These are phyloP conservation scores for Suhomyces faveliae DNA, from an alignment of 805 yeast species.

Conservation along the genomic window DNA sequence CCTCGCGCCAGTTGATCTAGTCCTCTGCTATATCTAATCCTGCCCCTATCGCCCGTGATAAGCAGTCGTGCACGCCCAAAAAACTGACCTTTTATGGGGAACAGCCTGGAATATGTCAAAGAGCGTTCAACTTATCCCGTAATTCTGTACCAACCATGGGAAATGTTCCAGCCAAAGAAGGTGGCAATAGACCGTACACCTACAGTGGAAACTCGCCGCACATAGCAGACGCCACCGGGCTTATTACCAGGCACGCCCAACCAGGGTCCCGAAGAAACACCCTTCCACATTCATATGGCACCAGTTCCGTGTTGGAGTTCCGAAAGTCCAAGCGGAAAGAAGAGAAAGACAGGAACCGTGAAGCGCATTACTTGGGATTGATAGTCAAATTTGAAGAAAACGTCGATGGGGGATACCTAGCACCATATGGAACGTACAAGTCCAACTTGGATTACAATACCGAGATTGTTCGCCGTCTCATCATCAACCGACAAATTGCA, in stretches of 20 bases:
- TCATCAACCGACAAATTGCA: conserved; percentile 69
- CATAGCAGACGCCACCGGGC: conserved; percentile 7
- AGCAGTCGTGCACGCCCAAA: neutral
- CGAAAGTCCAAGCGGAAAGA: conserved; percentile 34
- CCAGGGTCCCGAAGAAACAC: conserved; percentile 20
- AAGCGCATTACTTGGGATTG: conserved; percentile 53
- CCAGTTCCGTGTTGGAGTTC: conserved; percentile 16
- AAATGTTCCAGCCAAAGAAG: conserved; percentile 44
- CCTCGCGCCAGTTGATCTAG: neutral
- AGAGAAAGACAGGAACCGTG: conserved; percentile 55
- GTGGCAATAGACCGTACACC: conserved; percentile 27
- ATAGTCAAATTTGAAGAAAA: conserved; percentile 62
- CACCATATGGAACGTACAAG: conserved; percentile 87
- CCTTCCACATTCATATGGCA: conserved; percentile 14
- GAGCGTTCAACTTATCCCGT: no score
- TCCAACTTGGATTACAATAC: conserved; percentile 74
- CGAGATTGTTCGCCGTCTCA: conserved; percentile 66
- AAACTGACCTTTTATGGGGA: conserved; percentile 3
- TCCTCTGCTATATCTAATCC: neutral
- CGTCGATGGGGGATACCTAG: conserved; percentile 93
- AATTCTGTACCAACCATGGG: conserved; percentile 30
- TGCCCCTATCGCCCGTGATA: conserved; percentile 2
- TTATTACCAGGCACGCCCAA: conserved; percentile 6
- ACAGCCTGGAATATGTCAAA: neutral
- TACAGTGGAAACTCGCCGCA: conserved; percentile 9